A percentile compares a stretch with the other conserved stretches of the same genome.
Evolutionary conservation across 768 basidiomycete genomes (phyloP).

Genomic region (Boletus vinaceobasis): DNA sequence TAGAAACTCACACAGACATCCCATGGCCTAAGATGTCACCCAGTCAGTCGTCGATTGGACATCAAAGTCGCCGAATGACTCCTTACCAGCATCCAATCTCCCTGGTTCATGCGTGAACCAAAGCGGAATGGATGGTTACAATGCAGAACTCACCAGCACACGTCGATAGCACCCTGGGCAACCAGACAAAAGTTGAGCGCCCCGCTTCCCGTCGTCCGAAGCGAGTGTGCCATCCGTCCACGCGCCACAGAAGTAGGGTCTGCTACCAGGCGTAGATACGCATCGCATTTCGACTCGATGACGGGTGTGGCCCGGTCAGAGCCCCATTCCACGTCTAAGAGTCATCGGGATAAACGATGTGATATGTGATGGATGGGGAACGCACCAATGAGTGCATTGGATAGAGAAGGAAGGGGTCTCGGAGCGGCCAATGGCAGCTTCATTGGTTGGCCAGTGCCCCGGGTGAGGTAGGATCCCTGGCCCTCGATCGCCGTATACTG

Average conservation of each 20-base stretch:
- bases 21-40: conserved; percentile 54
- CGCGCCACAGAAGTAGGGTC: conserved; percentile 52
- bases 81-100: conserved; percentile 73
- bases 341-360: neutral
- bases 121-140: neutral
- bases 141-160: conserved; percentile 65
- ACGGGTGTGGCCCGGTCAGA: conserved; percentile 62
- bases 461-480: conserved; percentile 72
- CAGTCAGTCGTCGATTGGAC: neutral
- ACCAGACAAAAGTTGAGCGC: conserved; percentile 80
- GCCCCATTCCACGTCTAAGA: conserved; percentile 82
- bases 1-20: conserved; percentile 64
- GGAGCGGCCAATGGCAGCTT: conserved; percentile 64
- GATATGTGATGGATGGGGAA: neutral
- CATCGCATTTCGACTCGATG: conserved; percentile 57
- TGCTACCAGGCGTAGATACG: conserved; percentile 72
- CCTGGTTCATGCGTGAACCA: conserved; percentile 37
- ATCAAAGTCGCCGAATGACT: neutral
- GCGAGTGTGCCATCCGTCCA: conserved; percentile 81
- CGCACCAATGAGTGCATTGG: conserved; percentile 68
- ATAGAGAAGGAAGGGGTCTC: conserved; percentile 63
- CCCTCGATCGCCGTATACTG: conserved; percentile 78
- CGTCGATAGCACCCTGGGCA: conserved; percentile 85
- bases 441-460: conserved; percentile 39
- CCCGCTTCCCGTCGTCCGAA: conserved; percentile 79